Base-by-base conservation (phyloP, 441 rosid species). In the Erysimum cheiri region DNA sequence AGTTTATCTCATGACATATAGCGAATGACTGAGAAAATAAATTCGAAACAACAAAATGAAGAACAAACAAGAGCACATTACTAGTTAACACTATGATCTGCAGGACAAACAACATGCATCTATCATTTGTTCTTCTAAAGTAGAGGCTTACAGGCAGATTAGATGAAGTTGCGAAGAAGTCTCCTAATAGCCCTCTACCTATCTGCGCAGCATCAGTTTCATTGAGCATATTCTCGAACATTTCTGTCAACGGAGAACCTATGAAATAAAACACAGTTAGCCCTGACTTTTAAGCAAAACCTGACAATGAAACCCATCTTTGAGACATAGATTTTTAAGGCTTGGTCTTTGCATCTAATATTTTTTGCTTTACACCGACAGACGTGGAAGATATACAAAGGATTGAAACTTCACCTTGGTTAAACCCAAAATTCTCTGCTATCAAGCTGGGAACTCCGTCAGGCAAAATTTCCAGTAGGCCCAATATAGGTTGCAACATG, bases 381-480 rank as follows among this genome's bases (percentile, higher is more conserved):
- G 49, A 15, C 49, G 24, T 44, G 24, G 24, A 14, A 15, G 11
- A 17, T 46, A 46, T 46, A 46, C 26, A 46, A 17, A n/a, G 36
- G 24, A 46, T 52, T 17, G 59, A 60, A 66, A 28, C 54, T 75
- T 60, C 57, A 90, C 97, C 97, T 84, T 80, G 76, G 60, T 84
- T 81, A 57, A 80, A 78, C 68, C 82, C 82, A 64, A 90, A 80
- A 53, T 82, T 29, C 66, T 80, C 64, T 12, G 87, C 71, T 64
- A 84, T 55, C 41, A 72, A 64, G 56, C 67, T 81, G 53, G 77
- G 87, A 70, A 77, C 55, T 56, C 73, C 82, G 40, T 85, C 77
- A 5, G 93, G 90, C 58, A 83, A 72, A 43, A 77, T 8, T 53
- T 81, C 86, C 76, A 90, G 73, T 43, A 94, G 44, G 64, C 82